Conservation (phyloP, 768 basidiomycete genomes). For the Gloeostereum incarnatum region DNA sequence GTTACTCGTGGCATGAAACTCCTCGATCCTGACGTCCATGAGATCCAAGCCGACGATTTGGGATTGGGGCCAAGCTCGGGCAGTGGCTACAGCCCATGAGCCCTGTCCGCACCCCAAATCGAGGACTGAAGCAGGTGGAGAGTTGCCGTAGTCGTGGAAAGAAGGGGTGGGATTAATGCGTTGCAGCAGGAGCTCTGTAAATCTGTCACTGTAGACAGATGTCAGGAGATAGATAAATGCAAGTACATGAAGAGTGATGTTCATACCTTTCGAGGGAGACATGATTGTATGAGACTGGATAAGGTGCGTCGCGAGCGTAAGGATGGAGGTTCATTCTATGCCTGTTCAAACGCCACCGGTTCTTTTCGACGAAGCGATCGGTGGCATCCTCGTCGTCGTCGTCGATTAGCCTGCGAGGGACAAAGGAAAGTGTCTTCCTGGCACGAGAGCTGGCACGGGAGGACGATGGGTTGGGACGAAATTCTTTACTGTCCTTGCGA, state of each 20-base stretch:
- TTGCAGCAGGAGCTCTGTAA: slow-evolving; percentile 42
- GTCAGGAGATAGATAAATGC: slow-evolving; percentile 8
- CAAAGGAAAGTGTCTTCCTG: background rate
- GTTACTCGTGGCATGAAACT: slow-evolving; percentile 26
- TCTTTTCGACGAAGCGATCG: slow-evolving; percentile 20
- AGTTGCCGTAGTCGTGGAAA: slow-evolving; percentile 42
- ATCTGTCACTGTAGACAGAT: slow-evolving; percentile 41
- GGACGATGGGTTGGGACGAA: too few relatives aligned
- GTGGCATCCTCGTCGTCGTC: slow-evolving; percentile 12
- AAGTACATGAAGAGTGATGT: too few relatives aligned
- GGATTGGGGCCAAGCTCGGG: slow-evolving; percentile 49
- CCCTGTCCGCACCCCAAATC: slow-evolving; percentile 75
- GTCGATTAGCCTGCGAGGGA: background rate
- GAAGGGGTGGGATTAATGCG: slow-evolving; percentile 53
- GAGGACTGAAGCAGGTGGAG: slow-evolving; percentile 46
- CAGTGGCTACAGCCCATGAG: slow-evolving; percentile 57
- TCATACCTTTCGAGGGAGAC: slow-evolving; percentile 48
- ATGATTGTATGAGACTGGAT: slow-evolving; percentile 60
- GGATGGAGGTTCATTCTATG: slow-evolving; percentile 47
- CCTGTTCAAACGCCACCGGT: slow-evolving; percentile 25
- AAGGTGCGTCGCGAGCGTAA: slow-evolving; percentile 38
- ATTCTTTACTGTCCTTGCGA: too few relatives aligned
- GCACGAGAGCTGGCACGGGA: too few relatives aligned
- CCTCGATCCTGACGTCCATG: slow-evolving; percentile 33
- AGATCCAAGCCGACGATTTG: slow-evolving; percentile 61